These are phyloP conservation scores for Xylaria cubensis DNA, from an alignment of 495 filamentous ascomycete species.

Conservation along the genomic window DNA sequence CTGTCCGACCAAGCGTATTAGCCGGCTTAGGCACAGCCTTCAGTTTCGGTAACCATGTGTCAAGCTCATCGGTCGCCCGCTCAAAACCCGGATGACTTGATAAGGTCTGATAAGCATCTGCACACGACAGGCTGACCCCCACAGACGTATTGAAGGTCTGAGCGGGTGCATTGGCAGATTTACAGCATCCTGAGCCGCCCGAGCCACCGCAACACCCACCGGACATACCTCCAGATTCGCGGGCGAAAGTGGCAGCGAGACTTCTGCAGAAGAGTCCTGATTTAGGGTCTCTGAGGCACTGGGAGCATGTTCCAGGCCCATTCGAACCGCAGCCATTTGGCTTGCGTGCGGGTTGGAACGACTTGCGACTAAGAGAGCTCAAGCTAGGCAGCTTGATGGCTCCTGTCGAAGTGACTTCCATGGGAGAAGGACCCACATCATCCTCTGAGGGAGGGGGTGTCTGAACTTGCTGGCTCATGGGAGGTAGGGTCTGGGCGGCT, in stretches of 20 bases:
- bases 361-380: constrained; percentile 38
- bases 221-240: constrained; percentile 35
- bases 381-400: constrained; percentile 57
- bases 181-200: constrained; percentile 41
- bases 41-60: constrained; percentile 76
- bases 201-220: constrained; percentile 52
- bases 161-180: constrained; percentile 30
- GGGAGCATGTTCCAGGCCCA: constrained; percentile 79
- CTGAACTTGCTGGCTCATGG: constrained; percentile 55
- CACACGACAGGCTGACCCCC: constrained; percentile 63
- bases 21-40: constrained; percentile 58
- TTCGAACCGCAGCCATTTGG: constrained; percentile 62
- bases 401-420: constrained; percentile 55
- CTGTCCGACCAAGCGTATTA: constrained; percentile 52
- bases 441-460: constrained; percentile 76
- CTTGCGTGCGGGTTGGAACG: constrained; percentile 28
- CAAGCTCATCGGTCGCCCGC: constrained; percentile 75
- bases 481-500: constrained; percentile 51
- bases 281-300: constrained; percentile 78
- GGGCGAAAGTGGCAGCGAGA: constrained; percentile 69
- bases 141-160: constrained; percentile 17
- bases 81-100: constrained; percentile 81
- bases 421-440: constrained; percentile 57
- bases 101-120: constrained; percentile 82
- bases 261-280: constrained; percentile 88